Conservation (phyloP, 2,329 filamentous ascomycete genomes). For the Talaromyces marneffei region DNA sequence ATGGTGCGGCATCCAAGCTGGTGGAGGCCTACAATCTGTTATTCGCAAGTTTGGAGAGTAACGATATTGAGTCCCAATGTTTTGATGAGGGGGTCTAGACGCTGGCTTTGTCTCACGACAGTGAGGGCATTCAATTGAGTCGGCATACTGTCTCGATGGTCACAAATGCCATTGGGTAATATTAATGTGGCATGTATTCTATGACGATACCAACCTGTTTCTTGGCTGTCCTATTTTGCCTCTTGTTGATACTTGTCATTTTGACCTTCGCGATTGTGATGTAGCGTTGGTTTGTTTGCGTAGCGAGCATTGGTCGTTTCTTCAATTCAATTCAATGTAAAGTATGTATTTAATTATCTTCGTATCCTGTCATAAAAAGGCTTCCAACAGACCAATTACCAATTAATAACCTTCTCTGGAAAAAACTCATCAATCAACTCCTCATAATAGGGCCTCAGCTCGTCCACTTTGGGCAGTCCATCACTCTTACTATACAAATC, state of each 20-base stretch:
- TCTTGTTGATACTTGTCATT: neutral
- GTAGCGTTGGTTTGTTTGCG: neutral
- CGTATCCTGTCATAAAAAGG: no score
- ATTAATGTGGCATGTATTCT: neutral
- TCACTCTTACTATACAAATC: constrained; percentile 91
- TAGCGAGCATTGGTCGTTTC: neutral
- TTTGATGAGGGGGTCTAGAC: no score
- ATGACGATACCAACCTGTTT: neutral
- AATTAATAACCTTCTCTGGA: constrained; percentile 12
- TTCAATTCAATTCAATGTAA: neutral
- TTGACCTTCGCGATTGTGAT: neutral
- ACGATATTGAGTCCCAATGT: no score
- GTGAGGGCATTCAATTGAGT: no score
- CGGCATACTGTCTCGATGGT: no score
- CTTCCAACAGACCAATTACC: neutral
- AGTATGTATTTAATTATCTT: neutral
- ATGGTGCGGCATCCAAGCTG: constrained; percentile 7
- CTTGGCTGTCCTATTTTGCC: neutral
- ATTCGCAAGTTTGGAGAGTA: neutral
- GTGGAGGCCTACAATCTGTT: neutral
- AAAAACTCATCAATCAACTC: constrained; percentile 16
- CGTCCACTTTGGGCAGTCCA: constrained; percentile 66
- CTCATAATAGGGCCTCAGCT: constrained; percentile 48
- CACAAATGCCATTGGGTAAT: no score
- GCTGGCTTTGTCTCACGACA: no score